Percentiles rank a stretch among this genome's conserved stretches.
Conservation (phyloP, 2,329 filamentous ascomycete species). For the Diplodia scrobiculata region DNA sequence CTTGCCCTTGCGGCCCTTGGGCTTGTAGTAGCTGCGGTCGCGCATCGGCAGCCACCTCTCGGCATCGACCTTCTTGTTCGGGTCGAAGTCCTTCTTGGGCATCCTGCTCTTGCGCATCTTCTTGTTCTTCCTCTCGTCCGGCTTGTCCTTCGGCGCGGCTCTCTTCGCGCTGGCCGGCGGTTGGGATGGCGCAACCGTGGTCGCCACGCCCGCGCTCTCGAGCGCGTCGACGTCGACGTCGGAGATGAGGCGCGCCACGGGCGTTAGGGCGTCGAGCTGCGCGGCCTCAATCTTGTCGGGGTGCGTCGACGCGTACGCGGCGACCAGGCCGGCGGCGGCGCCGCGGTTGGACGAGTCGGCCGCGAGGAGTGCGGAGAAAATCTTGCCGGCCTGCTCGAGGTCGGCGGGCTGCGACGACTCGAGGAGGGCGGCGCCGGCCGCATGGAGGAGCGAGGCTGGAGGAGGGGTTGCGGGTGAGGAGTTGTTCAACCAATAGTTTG, state of each 20-base stretch:
- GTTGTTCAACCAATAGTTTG: conserved; percentile 70
- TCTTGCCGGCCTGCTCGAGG: conserved; percentile 69
- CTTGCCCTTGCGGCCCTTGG: conserved; percentile 90
- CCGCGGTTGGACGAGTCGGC: conserved; percentile 68
- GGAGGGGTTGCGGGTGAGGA: conserved; percentile 38
- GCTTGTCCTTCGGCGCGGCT: conserved; percentile 45
- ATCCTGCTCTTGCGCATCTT: conserved; percentile 62
- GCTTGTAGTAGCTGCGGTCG: conserved; percentile 83
- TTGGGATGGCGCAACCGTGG: conserved; percentile 39
- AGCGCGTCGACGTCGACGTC: conserved; percentile 65
- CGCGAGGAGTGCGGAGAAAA: conserved; percentile 72
- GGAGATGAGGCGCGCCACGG: conserved; percentile 63
- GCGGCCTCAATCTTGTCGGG: conserved; percentile 57
- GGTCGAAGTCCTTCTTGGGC: conserved; percentile 75
- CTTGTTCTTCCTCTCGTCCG: conserved; percentile 63
- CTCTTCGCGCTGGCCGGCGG: conserved; percentile 45
- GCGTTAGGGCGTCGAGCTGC: conserved; percentile 60
- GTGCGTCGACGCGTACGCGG: conserved; percentile 69
- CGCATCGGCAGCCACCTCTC: conserved; percentile 92
- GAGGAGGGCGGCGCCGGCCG: conserved; percentile 80
- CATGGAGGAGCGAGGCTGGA: conserved; percentile 68
- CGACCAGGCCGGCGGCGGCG: conserved; percentile 80
- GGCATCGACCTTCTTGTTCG: conserved; percentile 78
- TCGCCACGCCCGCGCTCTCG: conserved; percentile 66
- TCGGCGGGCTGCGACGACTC: conserved; percentile 71